Base-by-base conservation (phyloP, 805 yeast species). In the Blastobotrys americana region DNA sequence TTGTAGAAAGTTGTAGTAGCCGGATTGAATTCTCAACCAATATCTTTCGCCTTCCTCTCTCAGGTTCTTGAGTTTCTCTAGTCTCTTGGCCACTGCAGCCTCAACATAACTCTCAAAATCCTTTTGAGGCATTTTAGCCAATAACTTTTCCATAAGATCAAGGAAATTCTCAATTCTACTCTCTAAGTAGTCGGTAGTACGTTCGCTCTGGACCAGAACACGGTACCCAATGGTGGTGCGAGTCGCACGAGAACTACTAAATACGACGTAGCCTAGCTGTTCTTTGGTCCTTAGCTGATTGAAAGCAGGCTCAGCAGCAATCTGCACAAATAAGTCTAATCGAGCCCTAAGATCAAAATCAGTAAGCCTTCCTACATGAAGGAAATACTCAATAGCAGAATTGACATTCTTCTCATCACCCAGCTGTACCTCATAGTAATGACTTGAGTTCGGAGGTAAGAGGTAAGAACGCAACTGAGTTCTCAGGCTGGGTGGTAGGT, bases 201-300 rank as follows among this genome's bases (percentile, higher is more conserved):
- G 77, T 61, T 87, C 97, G 48, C 93, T 81, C 66, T 90, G 98
- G 41, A 89, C 73, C 52, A 89, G 67, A 10, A 93, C 64, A 55
- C 93, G 72, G 53, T 79, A 74, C 10, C 90, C 89, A 59, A 77
- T 72, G 4, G 82, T 75, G 18, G 93, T 81, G 58, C 94, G 75
- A 2, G 85, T 76, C 48, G 72, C 72, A 49, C 82, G 69, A 20
- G 74, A 67, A 0, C 94, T 84, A 37, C 93, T 79, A 59, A 86
- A 87, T 0, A 90, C 98, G 50, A 90, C 88, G 57, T 90, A 90
- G 2, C 98, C 98, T 25, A 90, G 72, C 63, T 93, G 97, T 66
- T 90, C 97, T 55, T 86, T 82, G 4, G 98, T 90, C 64, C 98
- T 76, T 46, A 90, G 72, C 50, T 84, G 84, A 58, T 86, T 82